Evolutionary conservation across 2,329 filamentous ascomycete genomes (phyloP).

Genomic region (Dothistroma pini): DNA sequence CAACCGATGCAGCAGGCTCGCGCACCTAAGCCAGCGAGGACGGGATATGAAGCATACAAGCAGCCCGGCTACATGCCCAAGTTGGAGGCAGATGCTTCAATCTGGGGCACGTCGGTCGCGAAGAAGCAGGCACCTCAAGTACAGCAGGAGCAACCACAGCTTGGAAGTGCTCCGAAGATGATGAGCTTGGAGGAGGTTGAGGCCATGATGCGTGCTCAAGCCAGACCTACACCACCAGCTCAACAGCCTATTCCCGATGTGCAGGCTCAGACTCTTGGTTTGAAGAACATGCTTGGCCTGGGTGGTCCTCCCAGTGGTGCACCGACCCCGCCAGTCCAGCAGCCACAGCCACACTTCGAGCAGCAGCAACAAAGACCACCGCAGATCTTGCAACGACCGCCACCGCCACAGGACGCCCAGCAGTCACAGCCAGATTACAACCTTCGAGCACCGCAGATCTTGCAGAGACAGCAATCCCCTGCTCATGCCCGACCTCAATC

Average conservation of each 20-base stretch:
- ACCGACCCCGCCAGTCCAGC: conserved; percentile 20
- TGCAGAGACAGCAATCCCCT: conserved; percentile 36
- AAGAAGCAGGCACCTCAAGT: conserved; percentile 39
- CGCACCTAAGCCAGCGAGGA: conserved; percentile 60
- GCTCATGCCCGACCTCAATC: conserved; percentile 22
- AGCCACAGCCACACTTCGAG: conserved; percentile 29
- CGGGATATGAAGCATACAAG: conserved; percentile 89
- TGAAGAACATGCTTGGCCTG: conserved; percentile 35
- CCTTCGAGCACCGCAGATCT: conserved; percentile 38
- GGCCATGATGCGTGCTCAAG: conserved; percentile 77
- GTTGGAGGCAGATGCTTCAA: conserved; percentile 84
- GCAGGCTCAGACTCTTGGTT: conserved; percentile 32
- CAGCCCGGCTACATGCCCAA: conserved; percentile 82
- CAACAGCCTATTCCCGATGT: conserved; percentile 20
- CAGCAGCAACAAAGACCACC: conserved; percentile 36
- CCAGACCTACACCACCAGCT: conserved; percentile 39
- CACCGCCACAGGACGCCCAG: conserved; percentile 33
- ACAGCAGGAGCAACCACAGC: conserved; percentile 24
- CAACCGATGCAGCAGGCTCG: conserved; percentile 55
- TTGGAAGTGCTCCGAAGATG: conserved; percentile 62
- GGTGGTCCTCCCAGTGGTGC: conserved; percentile 22
- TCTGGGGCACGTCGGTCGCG: conserved; percentile 78
- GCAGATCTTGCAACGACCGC: conserved; percentile 51
- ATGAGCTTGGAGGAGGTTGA: conserved; percentile 98
- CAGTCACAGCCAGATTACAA: conserved; percentile 41